A percentile compares a stretch with the other conserved stretches of the same genome.
Conservation (phyloP, 164 flowering plant genomes). For the Paratinospora sagittata region DNA sequence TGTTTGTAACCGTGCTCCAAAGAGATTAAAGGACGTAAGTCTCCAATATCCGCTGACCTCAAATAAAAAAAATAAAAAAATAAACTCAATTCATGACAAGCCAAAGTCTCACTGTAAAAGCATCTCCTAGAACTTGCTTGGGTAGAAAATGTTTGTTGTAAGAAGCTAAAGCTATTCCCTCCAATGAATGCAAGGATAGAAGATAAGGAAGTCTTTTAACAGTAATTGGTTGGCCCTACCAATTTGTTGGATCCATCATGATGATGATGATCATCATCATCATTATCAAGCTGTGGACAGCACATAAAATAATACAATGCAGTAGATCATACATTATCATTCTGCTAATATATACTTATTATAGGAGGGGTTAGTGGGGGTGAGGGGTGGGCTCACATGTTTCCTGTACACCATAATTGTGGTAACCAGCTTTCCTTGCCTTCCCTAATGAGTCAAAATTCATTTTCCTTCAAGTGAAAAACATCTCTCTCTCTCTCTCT, state of each 20-base stretch:
- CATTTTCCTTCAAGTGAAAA: background rate
- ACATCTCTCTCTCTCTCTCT: background rate
- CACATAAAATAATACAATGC: background rate
- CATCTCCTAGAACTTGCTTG: background rate
- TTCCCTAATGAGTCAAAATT: slow-evolving; percentile 19
- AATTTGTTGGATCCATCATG: slow-evolving; percentile 7
- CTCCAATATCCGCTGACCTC: no score
- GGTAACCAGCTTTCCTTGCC: slow-evolving; percentile 16
- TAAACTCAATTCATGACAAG: no score
- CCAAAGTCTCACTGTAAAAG: background rate
- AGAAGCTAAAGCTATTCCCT: no score
- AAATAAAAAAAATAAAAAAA: no score
- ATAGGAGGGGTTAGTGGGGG: slow-evolving; percentile 11
- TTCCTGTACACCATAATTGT: slow-evolving; percentile 19
- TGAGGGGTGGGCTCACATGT: slow-evolving; percentile 12
- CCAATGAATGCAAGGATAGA: background rate
- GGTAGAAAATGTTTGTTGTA: no score
- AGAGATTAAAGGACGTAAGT: no score
- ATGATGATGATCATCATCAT: slow-evolving; percentile 1
- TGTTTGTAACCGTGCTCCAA: no score
- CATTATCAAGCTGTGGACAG: background rate
- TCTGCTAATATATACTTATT: background rate
- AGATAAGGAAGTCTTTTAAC: background rate
- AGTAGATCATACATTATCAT: background rate
- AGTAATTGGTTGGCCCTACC: background rate